Evolutionary conservation across 1,284 basidiomycete species (phyloP).

Genomic region (Ustilago xerochloae): DNA sequence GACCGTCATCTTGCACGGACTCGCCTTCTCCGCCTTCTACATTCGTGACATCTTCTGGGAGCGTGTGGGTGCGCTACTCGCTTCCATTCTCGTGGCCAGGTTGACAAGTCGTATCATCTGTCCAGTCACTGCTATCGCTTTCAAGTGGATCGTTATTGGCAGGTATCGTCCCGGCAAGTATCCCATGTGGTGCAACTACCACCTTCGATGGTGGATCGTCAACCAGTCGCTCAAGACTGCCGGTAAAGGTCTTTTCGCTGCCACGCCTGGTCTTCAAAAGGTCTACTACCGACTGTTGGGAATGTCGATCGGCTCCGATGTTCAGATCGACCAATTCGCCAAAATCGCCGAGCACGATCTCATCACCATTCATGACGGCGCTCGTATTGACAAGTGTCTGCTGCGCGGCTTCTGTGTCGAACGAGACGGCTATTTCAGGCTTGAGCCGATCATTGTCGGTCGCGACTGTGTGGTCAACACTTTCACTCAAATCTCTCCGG

Average conservation of each 20-base stretch:
- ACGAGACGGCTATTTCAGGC: slow-evolving; percentile 67
- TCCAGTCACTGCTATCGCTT: slow-evolving; percentile 66
- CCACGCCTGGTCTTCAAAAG: slow-evolving; percentile 62
- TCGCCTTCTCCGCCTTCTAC: slow-evolving; percentile 67
- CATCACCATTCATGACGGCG: slow-evolving; percentile 67
- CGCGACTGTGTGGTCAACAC: slow-evolving; percentile 68
- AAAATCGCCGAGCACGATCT: slow-evolving; percentile 66
- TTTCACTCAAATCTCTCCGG: slow-evolving; percentile 67
- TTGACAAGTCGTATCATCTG: slow-evolving; percentile 68
- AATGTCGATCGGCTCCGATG: slow-evolving; percentile 65
- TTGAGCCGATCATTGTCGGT: slow-evolving; percentile 67
- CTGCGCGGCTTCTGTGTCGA: slow-evolving; percentile 68
- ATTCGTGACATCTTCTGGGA: slow-evolving; percentile 68
- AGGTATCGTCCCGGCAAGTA: slow-evolving; percentile 66
- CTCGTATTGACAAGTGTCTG: slow-evolving; percentile 66
- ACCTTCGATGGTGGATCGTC: slow-evolving; percentile 68
- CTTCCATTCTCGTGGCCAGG: slow-evolving; percentile 64
- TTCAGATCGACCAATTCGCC: slow-evolving; percentile 63
- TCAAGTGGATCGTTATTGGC: slow-evolving; percentile 68
- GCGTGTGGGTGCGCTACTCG: slow-evolving; percentile 64
- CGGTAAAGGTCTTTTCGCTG: slow-evolving; percentile 66
- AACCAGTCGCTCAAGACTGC: slow-evolving; percentile 67
- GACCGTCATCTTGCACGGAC: slow-evolving; percentile 67
- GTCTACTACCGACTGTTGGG: slow-evolving; percentile 66
- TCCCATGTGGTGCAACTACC: slow-evolving; percentile 69